Percentiles rank a stretch among this genome's conserved stretches.
Evolutionary conservation across 1,284 basidiomycete genomes (phyloP).

Genomic region (Salmacisia buchloeana): DNA sequence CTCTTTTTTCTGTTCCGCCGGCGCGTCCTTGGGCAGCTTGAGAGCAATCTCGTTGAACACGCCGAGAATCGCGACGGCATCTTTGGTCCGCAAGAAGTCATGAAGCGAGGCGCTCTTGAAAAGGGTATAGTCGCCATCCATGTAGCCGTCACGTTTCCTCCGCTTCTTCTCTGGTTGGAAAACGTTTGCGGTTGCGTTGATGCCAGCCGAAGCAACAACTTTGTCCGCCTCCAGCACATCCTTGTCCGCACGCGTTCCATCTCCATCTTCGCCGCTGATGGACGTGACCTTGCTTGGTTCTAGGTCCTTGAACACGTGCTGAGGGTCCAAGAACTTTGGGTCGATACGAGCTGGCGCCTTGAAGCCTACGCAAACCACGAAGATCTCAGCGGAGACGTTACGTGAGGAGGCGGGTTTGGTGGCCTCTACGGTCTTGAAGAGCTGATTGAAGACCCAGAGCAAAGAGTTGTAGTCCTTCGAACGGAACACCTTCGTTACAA

Average conservation of each 20-base stretch:
- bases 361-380: conserved; percentile 95
- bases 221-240: not conserved
- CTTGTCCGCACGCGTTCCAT: not conserved
- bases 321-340: conserved; percentile 95
- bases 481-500: conserved; percentile 98
- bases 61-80: conserved; percentile 68
- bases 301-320: conserved; percentile 92
- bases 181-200: conserved; percentile 62
- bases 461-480: conserved; percentile 98
- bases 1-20: conserved; percentile 50
- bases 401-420: conserved; percentile 97
- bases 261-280: conserved; percentile 7
- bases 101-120: conserved; percentile 70
- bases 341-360: conserved; percentile 92
- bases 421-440: conserved; percentile 93
- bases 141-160: conserved; percentile 87
- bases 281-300: conserved; percentile 41
- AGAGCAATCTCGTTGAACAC: conserved; percentile 79
- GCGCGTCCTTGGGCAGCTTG: conserved; percentile 14
- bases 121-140: conserved; percentile 86
- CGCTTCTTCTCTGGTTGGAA: conserved; percentile 97
- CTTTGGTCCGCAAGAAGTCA: conserved; percentile 64
- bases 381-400: conserved; percentile 99
- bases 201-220: not conserved
- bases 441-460: conserved; percentile 96